Evolutionary conservation across 148 eudicot genomes (phyloP).

Genomic region (Nepenthes gracilis): DNA sequence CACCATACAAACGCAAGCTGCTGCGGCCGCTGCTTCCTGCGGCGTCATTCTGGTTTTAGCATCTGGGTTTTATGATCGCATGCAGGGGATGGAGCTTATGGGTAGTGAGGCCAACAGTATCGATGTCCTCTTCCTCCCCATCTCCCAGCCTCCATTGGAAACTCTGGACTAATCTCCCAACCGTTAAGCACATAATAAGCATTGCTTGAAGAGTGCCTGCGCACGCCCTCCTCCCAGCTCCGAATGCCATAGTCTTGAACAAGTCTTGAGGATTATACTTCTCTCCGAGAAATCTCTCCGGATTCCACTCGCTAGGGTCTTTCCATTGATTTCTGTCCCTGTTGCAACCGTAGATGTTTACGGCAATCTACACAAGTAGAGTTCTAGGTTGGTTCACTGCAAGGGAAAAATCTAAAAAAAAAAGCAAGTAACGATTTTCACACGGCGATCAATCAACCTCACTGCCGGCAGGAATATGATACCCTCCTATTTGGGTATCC

Average conservation of each 20-base stretch:
- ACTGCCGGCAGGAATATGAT: conserved; percentile 58
- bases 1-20: no score
- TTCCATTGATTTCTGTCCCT: conserved; percentile 72
- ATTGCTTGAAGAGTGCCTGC: conserved; percentile 75
- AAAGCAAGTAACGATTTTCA: background rate
- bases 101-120: conserved; percentile 55
- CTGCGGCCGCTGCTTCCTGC: no score
- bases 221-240: conserved; percentile 81
- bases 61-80: conserved; percentile 34
- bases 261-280: conserved; percentile 38
- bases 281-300: conserved; percentile 55
- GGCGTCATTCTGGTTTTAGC: background rate
- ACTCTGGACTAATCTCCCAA: conserved; percentile 71
- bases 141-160: conserved; percentile 57
- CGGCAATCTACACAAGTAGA: conserved; percentile 36
- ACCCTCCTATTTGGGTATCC: conserved; percentile 71
- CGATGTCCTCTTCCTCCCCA: conserved; percentile 56
- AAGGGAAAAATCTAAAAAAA: background rate
- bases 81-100: conserved; percentile 62
- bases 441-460: conserved; percentile 34
- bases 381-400: background rate
- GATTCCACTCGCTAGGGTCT: conserved; percentile 67
- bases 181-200: conserved; percentile 38
- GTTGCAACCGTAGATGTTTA: conserved; percentile 81
- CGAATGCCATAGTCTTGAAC: conserved; percentile 83